phyloP scores from a whole-genome alignment of 306 rosid genomes.

The Canavalia gladiata region DNA sequence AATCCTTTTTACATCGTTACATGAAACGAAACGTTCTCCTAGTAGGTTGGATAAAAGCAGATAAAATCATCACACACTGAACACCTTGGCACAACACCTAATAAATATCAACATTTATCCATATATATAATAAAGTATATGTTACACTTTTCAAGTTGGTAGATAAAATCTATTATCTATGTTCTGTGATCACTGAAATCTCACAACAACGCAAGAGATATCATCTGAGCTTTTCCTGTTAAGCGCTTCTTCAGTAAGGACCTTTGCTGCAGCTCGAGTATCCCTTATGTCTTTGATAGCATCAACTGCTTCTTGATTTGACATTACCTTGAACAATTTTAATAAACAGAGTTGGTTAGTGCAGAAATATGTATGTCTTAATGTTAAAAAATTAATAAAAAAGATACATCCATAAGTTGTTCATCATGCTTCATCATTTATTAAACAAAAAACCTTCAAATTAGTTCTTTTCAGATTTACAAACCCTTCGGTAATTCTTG shows the following conservation, averaged over 20 bases:
- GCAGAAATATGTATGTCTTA: conserved; percentile 29
- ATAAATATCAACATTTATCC: conserved; percentile 39
- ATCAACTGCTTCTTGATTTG: conserved; percentile 90
- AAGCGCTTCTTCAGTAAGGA: conserved; percentile 83
- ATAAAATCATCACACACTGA: conserved; percentile 9
- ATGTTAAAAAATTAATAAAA: background rate
- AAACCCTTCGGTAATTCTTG: too few species aligned
- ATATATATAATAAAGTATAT: conserved; percentile 9
- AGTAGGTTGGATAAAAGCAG: conserved; percentile 39
- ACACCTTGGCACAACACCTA: conserved; percentile 9
- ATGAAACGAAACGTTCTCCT: conserved; percentile 36
- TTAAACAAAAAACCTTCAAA: conserved; percentile 17
- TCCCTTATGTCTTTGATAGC: conserved; percentile 74
- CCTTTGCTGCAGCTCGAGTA: conserved; percentile 85
- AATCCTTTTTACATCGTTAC: background rate
- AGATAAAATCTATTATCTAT: conserved; percentile 18
- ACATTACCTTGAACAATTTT: conserved; percentile 72
- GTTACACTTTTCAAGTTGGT: conserved; percentile 43
- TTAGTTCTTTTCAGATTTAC: too few species aligned
- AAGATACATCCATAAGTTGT: background rate
- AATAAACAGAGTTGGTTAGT: conserved; percentile 15
- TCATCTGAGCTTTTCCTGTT: conserved; percentile 89
- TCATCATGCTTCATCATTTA: background rate
- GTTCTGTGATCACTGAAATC: conserved; percentile 62
- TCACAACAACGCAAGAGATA: conserved; percentile 86